These are phyloP conservation scores for Chaetomium sp. DNA, from an alignment of 2,329 filamentous ascomycete genomes.

Conservation along the genomic window DNA sequence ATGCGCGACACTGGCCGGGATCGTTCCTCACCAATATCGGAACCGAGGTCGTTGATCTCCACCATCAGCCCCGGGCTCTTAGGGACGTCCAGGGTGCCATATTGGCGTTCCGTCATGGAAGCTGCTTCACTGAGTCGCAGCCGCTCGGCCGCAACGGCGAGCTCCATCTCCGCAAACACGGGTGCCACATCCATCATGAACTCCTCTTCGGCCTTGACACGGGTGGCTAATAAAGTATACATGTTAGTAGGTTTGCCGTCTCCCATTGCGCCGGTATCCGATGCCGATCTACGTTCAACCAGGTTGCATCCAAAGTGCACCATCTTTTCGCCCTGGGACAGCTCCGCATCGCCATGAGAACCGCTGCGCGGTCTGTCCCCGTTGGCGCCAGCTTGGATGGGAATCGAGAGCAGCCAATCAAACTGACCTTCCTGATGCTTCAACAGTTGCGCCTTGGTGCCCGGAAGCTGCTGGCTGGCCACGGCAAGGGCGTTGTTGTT, in stretches of 20 bases:
- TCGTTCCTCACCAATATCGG: conserved; percentile 8
- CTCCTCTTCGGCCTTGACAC: conserved; percentile 28
- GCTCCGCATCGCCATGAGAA: conserved; percentile 14
- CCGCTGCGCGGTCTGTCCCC: conserved; percentile 13
- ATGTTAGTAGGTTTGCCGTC: conserved; percentile 29
- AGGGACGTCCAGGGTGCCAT: neutral
- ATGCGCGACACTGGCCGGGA: conserved; percentile 39
- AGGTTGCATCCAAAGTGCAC: conserved; percentile 49
- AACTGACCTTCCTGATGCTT: conserved; percentile 44
- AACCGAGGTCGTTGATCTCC: conserved; percentile 11
- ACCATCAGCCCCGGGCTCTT: conserved; percentile 10
- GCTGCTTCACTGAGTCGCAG: neutral
- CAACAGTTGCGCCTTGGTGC: conserved; percentile 30
- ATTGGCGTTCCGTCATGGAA: conserved; percentile 5
- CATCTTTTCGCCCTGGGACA: conserved; percentile 23
- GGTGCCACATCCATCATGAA: neutral
- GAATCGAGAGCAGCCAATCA: conserved; percentile 42
- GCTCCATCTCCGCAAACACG: conserved; percentile 5
- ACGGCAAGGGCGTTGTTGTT: conserved; percentile 23
- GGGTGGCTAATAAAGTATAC: conserved; percentile 44
- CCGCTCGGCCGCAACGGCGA: neutral
- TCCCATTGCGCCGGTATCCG: conserved; percentile 18
- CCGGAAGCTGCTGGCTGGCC: conserved; percentile 23
- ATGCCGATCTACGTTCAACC: conserved; percentile 32
- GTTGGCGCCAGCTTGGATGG: conserved; percentile 16